A percentile compares a stretch with the other conserved stretches of the same genome.
Conservation (phyloP, 345 rosid genomes). For the Iberis pinnata region DNA sequence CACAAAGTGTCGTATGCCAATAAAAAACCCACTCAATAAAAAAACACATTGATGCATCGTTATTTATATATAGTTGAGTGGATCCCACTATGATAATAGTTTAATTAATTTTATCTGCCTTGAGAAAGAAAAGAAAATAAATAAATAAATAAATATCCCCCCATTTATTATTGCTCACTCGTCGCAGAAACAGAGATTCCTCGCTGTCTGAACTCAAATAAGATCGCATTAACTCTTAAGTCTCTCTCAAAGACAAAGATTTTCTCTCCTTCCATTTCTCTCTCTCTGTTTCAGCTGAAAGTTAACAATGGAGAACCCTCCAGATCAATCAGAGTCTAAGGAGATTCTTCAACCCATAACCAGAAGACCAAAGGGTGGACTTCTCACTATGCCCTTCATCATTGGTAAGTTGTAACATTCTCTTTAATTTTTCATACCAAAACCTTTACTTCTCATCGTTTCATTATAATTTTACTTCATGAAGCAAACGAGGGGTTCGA, state of each 20-base stretch:
- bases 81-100: background rate
- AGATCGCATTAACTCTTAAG: conserved; percentile 28
- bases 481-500: conserved; percentile 71
- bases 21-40: background rate
- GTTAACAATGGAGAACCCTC: conserved; percentile 35
- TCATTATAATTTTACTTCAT: background rate
- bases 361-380: conserved; percentile 48
- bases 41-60: background rate
- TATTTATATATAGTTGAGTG: background rate
- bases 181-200: conserved; percentile 36
- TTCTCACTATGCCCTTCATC: conserved; percentile 71
- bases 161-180: conserved; percentile 32
- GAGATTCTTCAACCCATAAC: conserved; percentile 21
- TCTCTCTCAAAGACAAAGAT: conserved; percentile 31
- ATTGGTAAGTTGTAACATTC: conserved; percentile 40
- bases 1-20: background rate
- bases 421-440: background rate
- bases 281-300: background rate
- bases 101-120: background rate
- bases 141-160: background rate
- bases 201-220: conserved; percentile 34
- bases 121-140: background rate
- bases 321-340: conserved; percentile 32
- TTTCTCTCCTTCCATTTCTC: background rate
- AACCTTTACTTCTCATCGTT: background rate